Percentiles rank a stretch among this genome's conserved stretches.
Evolutionary conservation across 1,139 yeast species (phyloP).

Genomic region (Pichiaceae sp.): DNA sequence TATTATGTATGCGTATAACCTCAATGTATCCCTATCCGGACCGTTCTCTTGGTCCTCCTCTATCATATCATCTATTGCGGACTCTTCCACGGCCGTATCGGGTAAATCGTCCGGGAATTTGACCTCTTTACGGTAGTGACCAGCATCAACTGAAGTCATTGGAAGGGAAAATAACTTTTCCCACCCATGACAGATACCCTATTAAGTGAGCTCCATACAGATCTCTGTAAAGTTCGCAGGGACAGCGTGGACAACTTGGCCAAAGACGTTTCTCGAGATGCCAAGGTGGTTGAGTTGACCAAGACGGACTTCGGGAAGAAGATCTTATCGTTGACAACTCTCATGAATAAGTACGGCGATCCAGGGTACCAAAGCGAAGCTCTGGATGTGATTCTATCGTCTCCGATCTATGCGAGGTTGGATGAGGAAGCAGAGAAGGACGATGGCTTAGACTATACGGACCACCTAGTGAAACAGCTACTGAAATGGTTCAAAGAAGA

Average conservation of each 20-base stretch:
- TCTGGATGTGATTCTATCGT: slow-evolving; percentile 29
- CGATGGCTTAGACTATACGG: slow-evolving; percentile 45
- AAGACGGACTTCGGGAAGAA: slow-evolving; percentile 1
- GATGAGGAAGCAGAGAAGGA: slow-evolving; percentile 23
- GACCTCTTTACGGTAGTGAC: too few species aligned
- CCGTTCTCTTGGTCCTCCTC: too few species aligned
- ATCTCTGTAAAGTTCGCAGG: neutral
- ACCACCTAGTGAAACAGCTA: slow-evolving; percentile 58
- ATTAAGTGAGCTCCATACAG: neutral
- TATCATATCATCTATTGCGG: too few species aligned
- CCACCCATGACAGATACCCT: neutral
- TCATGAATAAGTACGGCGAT: slow-evolving; percentile 16
- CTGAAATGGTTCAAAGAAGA: slow-evolving; percentile 70
- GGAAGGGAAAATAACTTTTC: too few species aligned
- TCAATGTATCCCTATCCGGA: slow-evolving; percentile 8
- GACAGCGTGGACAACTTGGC: neutral
- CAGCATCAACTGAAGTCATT: too few species aligned
- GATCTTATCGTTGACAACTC: slow-evolving; percentile 5
- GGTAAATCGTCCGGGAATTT: too few species aligned
- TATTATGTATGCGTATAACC: slow-evolving; percentile 31
- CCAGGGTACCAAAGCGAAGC: slow-evolving; percentile 24
- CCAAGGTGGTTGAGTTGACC: neutral
- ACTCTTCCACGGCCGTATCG: too few species aligned
- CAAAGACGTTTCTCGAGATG: neutral
- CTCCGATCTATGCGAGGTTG: slow-evolving; percentile 29